phyloP scores from a whole-genome alignment of 345 rosid species.

The Syzygium jambos region DNA sequence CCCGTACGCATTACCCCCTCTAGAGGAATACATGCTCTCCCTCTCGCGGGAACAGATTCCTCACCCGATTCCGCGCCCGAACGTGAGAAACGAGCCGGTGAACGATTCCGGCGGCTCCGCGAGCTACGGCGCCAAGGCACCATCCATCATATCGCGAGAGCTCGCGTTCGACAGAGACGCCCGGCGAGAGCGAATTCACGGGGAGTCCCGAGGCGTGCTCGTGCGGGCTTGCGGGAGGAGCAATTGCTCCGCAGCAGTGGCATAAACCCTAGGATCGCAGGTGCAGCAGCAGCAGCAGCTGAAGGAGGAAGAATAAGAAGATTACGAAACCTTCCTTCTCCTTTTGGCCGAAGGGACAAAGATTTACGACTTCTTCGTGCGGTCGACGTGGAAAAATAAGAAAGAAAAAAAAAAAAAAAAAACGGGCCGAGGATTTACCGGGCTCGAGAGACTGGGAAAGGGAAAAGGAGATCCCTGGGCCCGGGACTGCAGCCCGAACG shows the following conservation, averaged over 20 bases:
- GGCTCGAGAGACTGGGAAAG: background rate
- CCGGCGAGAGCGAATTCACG: background rate
- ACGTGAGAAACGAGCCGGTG: background rate
- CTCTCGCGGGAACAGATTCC: constrained; percentile 5
- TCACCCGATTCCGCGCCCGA: background rate
- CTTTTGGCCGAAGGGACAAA: background rate
- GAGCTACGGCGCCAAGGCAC: background rate
- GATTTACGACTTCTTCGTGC: background rate
- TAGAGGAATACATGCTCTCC: constrained; percentile 54
- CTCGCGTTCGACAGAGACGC: background rate
- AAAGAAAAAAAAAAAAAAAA: background rate
- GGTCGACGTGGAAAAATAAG: background rate
- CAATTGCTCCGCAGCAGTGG: background rate
- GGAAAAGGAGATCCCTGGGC: background rate
- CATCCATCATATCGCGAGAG: background rate
- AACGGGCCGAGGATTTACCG: background rate
- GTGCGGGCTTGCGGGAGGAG: background rate
- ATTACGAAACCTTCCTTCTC: background rate
- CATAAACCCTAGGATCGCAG: background rate
- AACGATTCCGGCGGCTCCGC: background rate
- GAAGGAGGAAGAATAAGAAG: background rate
- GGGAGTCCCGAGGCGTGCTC: background rate
- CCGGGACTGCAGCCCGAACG: background rate
- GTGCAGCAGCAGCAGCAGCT: background rate
- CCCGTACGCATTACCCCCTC: constrained; percentile 71